Base-by-base conservation (phyloP, 2,329 filamentous ascomycete species). In the Aureobasidium sp. region DNA sequence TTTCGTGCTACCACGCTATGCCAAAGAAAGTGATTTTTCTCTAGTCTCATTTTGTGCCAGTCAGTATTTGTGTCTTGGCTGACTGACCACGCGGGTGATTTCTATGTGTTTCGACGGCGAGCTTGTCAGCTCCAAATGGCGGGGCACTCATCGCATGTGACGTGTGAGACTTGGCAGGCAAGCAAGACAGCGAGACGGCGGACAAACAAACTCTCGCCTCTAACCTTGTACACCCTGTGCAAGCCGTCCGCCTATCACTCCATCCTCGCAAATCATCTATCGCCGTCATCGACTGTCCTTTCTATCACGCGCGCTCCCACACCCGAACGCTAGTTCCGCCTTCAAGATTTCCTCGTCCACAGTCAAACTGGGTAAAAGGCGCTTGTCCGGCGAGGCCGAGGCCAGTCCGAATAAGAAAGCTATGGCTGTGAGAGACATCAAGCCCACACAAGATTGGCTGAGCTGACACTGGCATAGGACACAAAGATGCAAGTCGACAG, bases 401-500 rank as follows among this genome's bases (percentile, higher is more conserved):
- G 72, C 75, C 74, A 75, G 72, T 69, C 76, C 76, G 66, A 74
- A 78, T 66, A 82, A 82, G 73, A 81, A 80, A 73, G 76, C 77
- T 72, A 81, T 81, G 79, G 78, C 73, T 62, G 78, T 80, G 74
- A 68, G 30, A 47, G 42, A 29, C 11, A 4, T 3, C 2, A 3
- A 9, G 25, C 27, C 21, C 21, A 21, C 21, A 1, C 21, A 21
- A 21, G 21, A 21, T 1, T 1, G 21, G 21, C 21, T 21, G 21
- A 21, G 21, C 51, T 49, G 30, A 47, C 39, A n/a, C 41, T 11
- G 16, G 3, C 44, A 32, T 37, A 82, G 77, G 81, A 82, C 75
- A 68, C 71, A 69, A 82, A 79, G 65, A 86, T 86, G 84, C 81
- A 86, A 70, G 77, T 86, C 68, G 83, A 86, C 70, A 80, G 78